Evolutionary conservation across 805 yeast species (phyloP).

Genomic region (Candida suzukii): DNA sequence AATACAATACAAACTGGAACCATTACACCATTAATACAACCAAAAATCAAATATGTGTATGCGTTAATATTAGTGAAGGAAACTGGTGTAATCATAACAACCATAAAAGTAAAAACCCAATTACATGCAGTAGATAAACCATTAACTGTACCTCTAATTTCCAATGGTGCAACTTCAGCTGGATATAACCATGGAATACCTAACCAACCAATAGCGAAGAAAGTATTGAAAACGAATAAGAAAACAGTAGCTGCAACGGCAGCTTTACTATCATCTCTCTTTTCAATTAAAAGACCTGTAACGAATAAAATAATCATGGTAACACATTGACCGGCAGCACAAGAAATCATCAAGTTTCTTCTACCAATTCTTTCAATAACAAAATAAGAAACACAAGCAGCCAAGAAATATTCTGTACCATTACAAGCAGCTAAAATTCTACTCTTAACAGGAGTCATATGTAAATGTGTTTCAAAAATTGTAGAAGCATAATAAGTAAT

Average conservation of each 20-base stretch:
- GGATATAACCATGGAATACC: slow-evolving; percentile 41
- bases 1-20: slow-evolving; percentile 27
- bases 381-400: slow-evolving; percentile 31
- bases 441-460: slow-evolving; percentile 29
- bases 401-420: slow-evolving; percentile 30
- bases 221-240: slow-evolving; percentile 34
- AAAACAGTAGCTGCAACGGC: slow-evolving; percentile 34
- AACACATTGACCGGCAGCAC: slow-evolving; percentile 26
- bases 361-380: slow-evolving; percentile 26
- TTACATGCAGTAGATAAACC: slow-evolving; percentile 34
- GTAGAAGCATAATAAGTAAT: slow-evolving; percentile 47
- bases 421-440: slow-evolving; percentile 33
- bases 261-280: slow-evolving; percentile 17
- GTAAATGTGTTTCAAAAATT: slow-evolving; percentile 37
- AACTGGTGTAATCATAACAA: slow-evolving; percentile 39
- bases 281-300: slow-evolving; percentile 23
- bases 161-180: slow-evolving; percentile 45
- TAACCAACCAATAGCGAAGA: slow-evolving; percentile 36
- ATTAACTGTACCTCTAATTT: slow-evolving; percentile 37
- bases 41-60: slow-evolving; percentile 32
- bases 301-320: slow-evolving; percentile 34
- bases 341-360: background rate
- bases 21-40: slow-evolving; percentile 25
- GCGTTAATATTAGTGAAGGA: slow-evolving; percentile 26
- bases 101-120: slow-evolving; percentile 45